Percentiles rank a stretch among this genome's conserved stretches.
phyloP scores from a whole-genome alignment of 1,284 basidiomycete genomes.

The Ceratobasidium sp. region DNA sequence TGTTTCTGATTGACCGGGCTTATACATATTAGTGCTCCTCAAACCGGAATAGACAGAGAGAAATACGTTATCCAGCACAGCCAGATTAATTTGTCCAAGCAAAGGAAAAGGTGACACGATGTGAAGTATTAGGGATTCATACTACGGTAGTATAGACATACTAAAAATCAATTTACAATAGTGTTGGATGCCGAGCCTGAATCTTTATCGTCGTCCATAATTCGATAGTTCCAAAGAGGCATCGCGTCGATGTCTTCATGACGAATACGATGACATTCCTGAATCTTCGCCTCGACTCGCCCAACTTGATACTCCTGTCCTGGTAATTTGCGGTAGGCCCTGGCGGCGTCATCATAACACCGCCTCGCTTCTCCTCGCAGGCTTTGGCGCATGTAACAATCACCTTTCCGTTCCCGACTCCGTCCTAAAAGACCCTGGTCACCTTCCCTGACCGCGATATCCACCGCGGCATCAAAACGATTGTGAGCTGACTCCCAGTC shows the following conservation, averaged over 20 bases:
- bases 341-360: background rate
- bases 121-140: no score
- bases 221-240: background rate
- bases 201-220: no score
- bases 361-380: background rate
- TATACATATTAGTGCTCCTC: no score
- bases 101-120: no score
- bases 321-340: background rate
- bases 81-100: no score
- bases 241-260: background rate
- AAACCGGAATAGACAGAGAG: no score
- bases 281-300: conserved; percentile 4
- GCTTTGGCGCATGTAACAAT: background rate
- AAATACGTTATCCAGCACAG: no score
- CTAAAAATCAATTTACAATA: no score
- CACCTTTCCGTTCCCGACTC: background rate
- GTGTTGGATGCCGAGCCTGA: no score
- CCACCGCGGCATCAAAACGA: background rate
- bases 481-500: background rate
- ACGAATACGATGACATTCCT: background rate
- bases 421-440: background rate
- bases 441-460: background rate
- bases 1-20: no score
- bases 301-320: background rate
- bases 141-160: no score